Percentiles rank a stretch among this genome's conserved stretches.
Evolutionary conservation across 768 basidiomycete species (phyloP).

Genomic region (Suillus lakei): DNA sequence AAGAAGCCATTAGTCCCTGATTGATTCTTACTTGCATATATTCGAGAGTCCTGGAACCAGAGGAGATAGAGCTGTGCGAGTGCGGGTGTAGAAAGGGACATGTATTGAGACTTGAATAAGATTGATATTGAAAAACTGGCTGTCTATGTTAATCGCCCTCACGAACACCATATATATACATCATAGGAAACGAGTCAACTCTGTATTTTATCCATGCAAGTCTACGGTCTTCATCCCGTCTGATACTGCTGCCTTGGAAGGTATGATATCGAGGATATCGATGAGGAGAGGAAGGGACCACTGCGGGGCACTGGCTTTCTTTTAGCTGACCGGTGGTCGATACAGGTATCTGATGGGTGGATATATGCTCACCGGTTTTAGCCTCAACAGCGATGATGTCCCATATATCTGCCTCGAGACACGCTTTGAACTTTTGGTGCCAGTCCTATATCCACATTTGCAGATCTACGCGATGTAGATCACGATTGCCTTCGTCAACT

Average conservation of each 20-base stretch:
- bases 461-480: constrained; percentile 55
- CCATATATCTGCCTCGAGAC: constrained; percentile 55
- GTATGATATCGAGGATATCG: constrained; percentile 88
- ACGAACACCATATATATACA: neutral
- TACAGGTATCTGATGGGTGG: neutral
- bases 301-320: constrained; percentile 36
- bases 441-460: too few relatives aligned
- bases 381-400: constrained; percentile 46
- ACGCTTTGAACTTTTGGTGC: constrained; percentile 51
- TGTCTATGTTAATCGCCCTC: too few relatives aligned
- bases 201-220: neutral
- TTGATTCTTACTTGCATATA: neutral
- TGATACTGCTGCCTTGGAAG: constrained; percentile 71
- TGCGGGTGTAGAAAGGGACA: neutral
- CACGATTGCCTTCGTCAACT: too few relatives aligned
- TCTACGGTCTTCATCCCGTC: constrained; percentile 83
- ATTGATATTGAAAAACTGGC: too few relatives aligned
- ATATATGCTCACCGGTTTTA: constrained; percentile 24
- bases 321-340: neutral
- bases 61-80: neutral
- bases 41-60: neutral
- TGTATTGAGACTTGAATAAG: neutral
- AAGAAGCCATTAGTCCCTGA: neutral
- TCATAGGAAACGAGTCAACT: neutral
- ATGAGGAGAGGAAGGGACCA: constrained; percentile 77